Evolutionary conservation across 2,329 filamentous ascomycete species (phyloP), one percentile per base, ranked within the genome.

Genomic region (Calonectria leucothoes): DNA sequence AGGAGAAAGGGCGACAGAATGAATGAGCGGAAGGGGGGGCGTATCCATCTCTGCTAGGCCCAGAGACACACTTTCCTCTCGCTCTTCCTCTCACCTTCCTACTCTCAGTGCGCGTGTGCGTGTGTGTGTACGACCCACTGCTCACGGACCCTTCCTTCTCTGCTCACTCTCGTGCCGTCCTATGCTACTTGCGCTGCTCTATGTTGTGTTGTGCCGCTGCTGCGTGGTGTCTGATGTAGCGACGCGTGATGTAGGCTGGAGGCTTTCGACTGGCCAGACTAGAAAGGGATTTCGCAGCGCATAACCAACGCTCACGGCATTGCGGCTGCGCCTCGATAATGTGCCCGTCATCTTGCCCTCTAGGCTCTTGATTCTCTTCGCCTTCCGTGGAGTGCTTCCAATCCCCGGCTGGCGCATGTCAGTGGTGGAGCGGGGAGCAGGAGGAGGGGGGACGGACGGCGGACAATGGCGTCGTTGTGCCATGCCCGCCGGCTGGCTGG

Each of bases 361-460:
- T 48, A 31, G 27, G 51, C 39, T 48, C n/a, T 61, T 29, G 45
- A 57, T 29, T 55, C 65, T 27, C 45, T 17, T 17, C 15, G 23
- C 29, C 55, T 57, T 51, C 37, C 48, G 27, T 52, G 20, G 11
- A 33, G 49, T 20, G 37, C 51, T n/a, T 52, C 51, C 55, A 61
- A 27, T 37, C 61, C 42, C 27, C 52, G 59, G 63, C 37, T 69
- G 66, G 70, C 66, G 68, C 70, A 72, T 72, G 70, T 72, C 70
- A 72, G 55, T 72, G 55, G 63, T 71, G 70, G 64, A 67, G 66
- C 69, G 55, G 52, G 45, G 61, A 52, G 49, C 25, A 64, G 39
- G 59, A 48, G 37, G 59, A 31, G 25, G 59, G 37, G 59, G 59
- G 39, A 27, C 55, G 55, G 55, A 61, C 55, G 51, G 51, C 52